A percentile compares a stretch with the other conserved stretches of the same genome.
Conservation (phyloP, 768 basidiomycete species). For the Xerocomellus chrysenteron region DNA sequence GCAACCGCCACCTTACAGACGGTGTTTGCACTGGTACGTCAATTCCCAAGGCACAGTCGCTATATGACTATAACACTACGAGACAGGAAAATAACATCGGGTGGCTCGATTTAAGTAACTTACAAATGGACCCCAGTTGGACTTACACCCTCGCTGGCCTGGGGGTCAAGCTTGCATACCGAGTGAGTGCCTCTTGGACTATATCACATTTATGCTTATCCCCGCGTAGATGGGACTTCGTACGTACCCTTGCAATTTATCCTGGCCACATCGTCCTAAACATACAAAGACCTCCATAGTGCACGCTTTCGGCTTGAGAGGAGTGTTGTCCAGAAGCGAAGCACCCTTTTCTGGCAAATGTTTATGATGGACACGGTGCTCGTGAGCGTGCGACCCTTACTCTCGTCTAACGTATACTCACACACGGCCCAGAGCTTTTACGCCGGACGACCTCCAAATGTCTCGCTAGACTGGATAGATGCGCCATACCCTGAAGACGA, state of each 20-base stretch:
- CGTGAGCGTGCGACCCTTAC: slow-evolving; percentile 36
- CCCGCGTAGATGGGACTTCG: slow-evolving; percentile 54
- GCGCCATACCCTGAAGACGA: slow-evolving; percentile 51
- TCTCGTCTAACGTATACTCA: not conserved
- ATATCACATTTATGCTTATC: not conserved
- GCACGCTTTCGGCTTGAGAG: slow-evolving; percentile 58
- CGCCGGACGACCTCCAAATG: slow-evolving; percentile 58
- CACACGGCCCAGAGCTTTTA: slow-evolving; percentile 49
- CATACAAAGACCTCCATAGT: slow-evolving; percentile 52
- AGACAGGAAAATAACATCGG: slow-evolving; percentile 40
- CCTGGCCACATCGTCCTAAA: not conserved
- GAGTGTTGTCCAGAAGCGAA: slow-evolving; percentile 45
- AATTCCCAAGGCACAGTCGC: not conserved
- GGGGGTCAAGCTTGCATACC: slow-evolving; percentile 56
- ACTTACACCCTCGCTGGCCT: slow-evolving; percentile 60
- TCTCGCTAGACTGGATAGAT: slow-evolving; percentile 54
- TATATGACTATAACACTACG: slow-evolving; percentile 7
- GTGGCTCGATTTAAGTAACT: slow-evolving; percentile 59
- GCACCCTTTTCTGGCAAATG: slow-evolving; percentile 66
- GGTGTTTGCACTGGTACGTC: slow-evolving; percentile 55
- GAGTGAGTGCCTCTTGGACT: slow-evolving; percentile 42
- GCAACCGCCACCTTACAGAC: slow-evolving; percentile 52
- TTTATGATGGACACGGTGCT: slow-evolving; percentile 61
- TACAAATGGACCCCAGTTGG: slow-evolving; percentile 44
- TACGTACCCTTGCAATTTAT: slow-evolving; percentile 21